Conservation (phyloP, 805 yeast genomes). For the Nakazawaea pomicola region DNA sequence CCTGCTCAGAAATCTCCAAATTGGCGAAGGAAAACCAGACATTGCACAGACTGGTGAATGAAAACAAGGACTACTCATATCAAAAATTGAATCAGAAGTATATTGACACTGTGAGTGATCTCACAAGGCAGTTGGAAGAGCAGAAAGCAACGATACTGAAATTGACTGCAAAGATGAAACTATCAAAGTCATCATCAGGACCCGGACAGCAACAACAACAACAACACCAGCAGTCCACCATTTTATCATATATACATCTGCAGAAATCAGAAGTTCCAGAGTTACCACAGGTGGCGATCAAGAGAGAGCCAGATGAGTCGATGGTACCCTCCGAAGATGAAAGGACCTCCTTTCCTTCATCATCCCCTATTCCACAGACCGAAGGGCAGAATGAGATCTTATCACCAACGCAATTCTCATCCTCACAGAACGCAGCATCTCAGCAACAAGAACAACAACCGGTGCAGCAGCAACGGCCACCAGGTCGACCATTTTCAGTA, state of each 20-base stretch:
- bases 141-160: neutral
- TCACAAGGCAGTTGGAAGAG: neutral
- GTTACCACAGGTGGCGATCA: neutral
- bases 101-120: slow-evolving; percentile 1
- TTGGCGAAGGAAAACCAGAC: neutral
- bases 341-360: no score
- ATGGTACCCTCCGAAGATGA: neutral
- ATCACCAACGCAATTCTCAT: slow-evolving; percentile 4
- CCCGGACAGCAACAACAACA: neutral
- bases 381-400: neutral
- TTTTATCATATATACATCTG: neutral
- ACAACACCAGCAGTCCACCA: neutral
- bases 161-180: neutral
- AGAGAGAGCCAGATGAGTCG: neutral
- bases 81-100: slow-evolving; percentile 1
- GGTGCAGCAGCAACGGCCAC: no score
- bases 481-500: no score
- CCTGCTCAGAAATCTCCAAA: neutral
- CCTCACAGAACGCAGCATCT: neutral
- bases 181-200: neutral
- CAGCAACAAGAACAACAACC: neutral
- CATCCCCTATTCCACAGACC: no score
- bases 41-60: neutral
- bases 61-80: neutral
- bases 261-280: neutral